Base-by-base conservation (phyloP, 2,329 filamentous ascomycete genomes). In the Trichoderma brevicompactum region DNA sequence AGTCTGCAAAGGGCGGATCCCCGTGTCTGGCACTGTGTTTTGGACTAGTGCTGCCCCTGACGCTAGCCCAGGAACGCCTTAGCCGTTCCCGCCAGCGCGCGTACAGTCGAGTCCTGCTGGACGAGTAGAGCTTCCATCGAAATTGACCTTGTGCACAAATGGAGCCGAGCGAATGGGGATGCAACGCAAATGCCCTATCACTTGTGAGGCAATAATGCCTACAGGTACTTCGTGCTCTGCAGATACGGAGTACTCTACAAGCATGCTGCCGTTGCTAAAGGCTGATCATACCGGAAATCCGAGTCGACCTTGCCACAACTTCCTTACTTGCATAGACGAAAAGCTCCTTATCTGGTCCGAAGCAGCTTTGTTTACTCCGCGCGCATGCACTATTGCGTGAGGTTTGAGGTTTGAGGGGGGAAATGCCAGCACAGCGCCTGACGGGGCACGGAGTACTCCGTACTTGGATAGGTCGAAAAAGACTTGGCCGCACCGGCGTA, bases 1-100 rank as follows among this genome's bases (percentile, higher is more conserved):
- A 44, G 17, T 34, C 23, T 55, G 65, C 55, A 48, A 36, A 23
- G 40, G 15, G 28, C 46, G 28, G 40, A 40, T 40, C 59, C 59
- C 48, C 34, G 41, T n/a, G n/a, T 49, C 36, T 43, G 9, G 41
- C 44, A 64, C 61, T 65, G 46, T 65, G 46, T 52, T 60, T 59
- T 52, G 38, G 15, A 38, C 38, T 60, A 48, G 38, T 43, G 49
- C 19, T 62, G 63, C 70, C 69, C 70, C 70, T 69, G 70, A 67
- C 69, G 64, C 69, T 70, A 70, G 59, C 50, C 68, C 64, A 46
- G 44, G 19, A 59, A 12, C 13, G 40, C 62, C 44, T 50, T 69
- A 68, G 68, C 65, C 17, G 41, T 43, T 28, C 54, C 13, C 63
- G 52, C 54, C 32, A 32, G 63, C 34, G 53, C 46, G 46, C 41